A percentile compares a stretch with the other conserved stretches of the same genome.
These are phyloP conservation scores for Euptelea pleiosperma DNA, from an alignment of 164 flowering plant genomes.

Conservation along the genomic window DNA sequence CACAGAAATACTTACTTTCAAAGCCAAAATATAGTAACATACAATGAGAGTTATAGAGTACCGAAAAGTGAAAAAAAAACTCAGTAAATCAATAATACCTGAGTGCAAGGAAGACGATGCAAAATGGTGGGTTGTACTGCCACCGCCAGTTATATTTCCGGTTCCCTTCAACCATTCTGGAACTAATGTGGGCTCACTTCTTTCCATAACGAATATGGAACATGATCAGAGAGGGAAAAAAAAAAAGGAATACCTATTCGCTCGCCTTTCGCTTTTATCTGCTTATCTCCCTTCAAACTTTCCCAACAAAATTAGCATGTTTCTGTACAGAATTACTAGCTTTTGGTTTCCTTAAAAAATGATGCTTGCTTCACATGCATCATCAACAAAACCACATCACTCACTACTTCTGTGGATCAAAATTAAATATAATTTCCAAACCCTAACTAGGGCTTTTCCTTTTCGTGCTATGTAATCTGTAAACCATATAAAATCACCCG, in stretches of 20 bases:
- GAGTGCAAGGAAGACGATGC: conserved; percentile 45
- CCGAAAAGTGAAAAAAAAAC: not conserved
- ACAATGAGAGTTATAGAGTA: not conserved
- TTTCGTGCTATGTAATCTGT: conserved; percentile 2
- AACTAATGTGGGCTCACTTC: conserved; percentile 84
- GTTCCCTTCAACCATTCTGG: conserved; percentile 91
- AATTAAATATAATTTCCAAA: not conserved
- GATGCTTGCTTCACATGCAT: not conserved
- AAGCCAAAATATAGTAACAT: not conserved
- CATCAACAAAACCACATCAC: not conserved
- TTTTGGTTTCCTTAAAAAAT: not conserved
- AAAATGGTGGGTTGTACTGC: conserved; percentile 55
- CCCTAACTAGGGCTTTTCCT: conserved; percentile 4
- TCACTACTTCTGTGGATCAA: not conserved
- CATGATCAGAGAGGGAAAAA: conserved; percentile 35
- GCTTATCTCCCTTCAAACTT: not conserved
- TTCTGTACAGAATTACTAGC: not conserved
- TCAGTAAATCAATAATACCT: conserved; percentile 38
- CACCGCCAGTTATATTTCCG: conserved; percentile 60
- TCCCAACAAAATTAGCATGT: conserved; percentile 10
- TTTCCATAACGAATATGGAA: conserved; percentile 62
- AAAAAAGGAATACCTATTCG: conserved; percentile 10
- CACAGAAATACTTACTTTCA: not conserved
- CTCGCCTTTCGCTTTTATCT: conserved; percentile 11
- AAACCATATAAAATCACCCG: conserved; percentile 1